These are phyloP conservation scores for Rhodocollybia butyracea DNA, from an alignment of 768 basidiomycete species.

Conservation along the genomic window DNA sequence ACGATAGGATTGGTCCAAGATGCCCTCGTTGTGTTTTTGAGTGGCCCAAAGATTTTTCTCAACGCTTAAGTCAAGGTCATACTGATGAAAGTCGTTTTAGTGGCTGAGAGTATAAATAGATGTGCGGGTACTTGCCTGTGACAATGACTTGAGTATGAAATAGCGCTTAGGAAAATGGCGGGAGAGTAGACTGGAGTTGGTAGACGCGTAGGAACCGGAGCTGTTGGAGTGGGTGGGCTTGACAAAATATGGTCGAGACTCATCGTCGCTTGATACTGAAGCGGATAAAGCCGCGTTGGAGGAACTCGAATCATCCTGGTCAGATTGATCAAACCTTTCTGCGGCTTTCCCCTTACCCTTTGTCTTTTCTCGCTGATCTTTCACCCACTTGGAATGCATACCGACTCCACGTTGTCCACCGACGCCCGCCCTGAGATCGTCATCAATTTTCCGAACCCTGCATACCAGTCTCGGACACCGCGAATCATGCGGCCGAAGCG, in stretches of 20 bases:
- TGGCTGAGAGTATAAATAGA: neutral
- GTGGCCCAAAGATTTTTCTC: constrained; percentile 86
- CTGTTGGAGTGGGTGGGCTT: constrained; percentile 43
- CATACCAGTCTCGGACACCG: constrained; percentile 81
- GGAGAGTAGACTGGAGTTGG: constrained; percentile 75
- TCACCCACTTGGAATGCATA: constrained; percentile 82
- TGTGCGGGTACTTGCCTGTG: constrained; percentile 51
- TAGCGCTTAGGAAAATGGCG: constrained; percentile 83
- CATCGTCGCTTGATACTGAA: constrained; percentile 43
- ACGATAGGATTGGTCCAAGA: constrained; percentile 91
- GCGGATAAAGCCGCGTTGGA: constrained; percentile 12
- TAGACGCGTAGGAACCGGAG: constrained; percentile 74
- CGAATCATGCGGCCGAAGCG: constrained; percentile 66
- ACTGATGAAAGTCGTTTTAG: constrained; percentile 34
- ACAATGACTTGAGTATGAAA: constrained; percentile 89
- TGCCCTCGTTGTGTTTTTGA: constrained; percentile 87
- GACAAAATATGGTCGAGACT: constrained; percentile 17
- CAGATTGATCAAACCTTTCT: constrained; percentile 4
- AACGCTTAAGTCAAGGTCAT: constrained; percentile 77
- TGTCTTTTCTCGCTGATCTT: constrained; percentile 48
- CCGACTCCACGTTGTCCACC: constrained; percentile 87
- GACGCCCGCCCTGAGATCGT: constrained; percentile 87
- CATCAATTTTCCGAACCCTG: constrained; percentile 73
- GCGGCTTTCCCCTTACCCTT: constrained; percentile 17
- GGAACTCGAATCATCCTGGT: constrained; percentile 9